Evolutionary conservation across 345 rosid genomes (phyloP).

Genomic region (Triadica sebifera): DNA sequence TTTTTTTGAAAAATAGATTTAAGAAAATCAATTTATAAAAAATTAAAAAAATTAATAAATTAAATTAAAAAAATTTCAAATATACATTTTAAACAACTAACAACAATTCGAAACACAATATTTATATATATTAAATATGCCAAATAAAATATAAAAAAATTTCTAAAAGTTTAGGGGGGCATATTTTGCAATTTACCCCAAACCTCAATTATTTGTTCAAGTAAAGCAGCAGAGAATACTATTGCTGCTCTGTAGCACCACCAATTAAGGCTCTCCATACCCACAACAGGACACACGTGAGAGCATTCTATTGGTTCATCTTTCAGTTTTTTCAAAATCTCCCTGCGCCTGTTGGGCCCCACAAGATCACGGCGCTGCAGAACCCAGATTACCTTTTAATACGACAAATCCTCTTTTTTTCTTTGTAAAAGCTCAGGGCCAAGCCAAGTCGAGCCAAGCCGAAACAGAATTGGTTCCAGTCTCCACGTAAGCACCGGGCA

Average conservation of each 20-base stretch:
- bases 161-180: too few relatives aligned
- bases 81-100: too few relatives aligned
- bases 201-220: neutral
- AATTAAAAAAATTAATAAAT: too few relatives aligned
- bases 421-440: neutral
- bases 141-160: too few relatives aligned
- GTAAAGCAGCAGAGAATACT: neutral
- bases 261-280: conserved; percentile 2
- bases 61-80: too few relatives aligned
- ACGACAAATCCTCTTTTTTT: conserved; percentile 11
- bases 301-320: neutral
- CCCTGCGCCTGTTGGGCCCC: conserved; percentile 1
- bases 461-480: neutral
- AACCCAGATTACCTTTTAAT: neutral
- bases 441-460: conserved; percentile 3
- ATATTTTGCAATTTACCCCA: too few relatives aligned
- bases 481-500: too few relatives aligned
- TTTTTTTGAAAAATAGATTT: too few relatives aligned
- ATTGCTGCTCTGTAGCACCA: neutral
- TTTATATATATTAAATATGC: too few relatives aligned
- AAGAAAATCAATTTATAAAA: too few relatives aligned
- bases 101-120: too few relatives aligned
- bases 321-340: neutral
- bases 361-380: conserved; percentile 17
- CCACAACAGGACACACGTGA: conserved; percentile 9